Evolutionary conservation across 75 land plant genomes (phyloP).

Genomic region (Selaginella tamariscina): DNA sequence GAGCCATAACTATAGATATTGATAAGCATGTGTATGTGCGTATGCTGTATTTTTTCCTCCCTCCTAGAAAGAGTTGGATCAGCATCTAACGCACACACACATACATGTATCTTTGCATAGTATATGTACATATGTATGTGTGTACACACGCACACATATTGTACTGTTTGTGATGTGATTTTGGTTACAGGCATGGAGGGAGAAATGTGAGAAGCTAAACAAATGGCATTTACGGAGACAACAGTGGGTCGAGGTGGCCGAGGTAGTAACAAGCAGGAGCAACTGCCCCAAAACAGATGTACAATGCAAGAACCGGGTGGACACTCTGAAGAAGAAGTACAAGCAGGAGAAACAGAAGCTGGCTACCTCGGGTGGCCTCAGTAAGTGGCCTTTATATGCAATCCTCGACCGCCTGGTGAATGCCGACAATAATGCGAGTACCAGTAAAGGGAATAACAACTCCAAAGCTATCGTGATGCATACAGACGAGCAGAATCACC

Average conservation of each 20-base stretch:
- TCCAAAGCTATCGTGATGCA: background rate
- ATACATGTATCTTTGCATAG: no score
- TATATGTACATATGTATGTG: no score
- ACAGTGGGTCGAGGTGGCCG: background rate
- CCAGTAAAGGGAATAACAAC: no score
- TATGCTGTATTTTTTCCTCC: no score
- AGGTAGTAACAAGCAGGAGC: slow-evolving; percentile 22
- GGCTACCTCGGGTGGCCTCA: slow-evolving; percentile 11
- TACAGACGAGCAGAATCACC: no score
- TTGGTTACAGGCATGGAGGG: slow-evolving; percentile 17
- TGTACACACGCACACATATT: no score
- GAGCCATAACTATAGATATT: no score
- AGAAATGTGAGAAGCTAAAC: background rate
- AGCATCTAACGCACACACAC: no score
- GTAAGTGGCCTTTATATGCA: slow-evolving; percentile 38
- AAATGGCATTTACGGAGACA: background rate
- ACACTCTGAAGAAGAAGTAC: slow-evolving; percentile 56
- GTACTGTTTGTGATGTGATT: no score
- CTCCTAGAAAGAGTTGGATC: no score
- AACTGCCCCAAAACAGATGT: slow-evolving; percentile 27
- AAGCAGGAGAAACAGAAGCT: slow-evolving; percentile 35
- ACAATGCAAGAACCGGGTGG: slow-evolving; percentile 62
- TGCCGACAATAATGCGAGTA: background rate
- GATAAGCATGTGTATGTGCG: no score
- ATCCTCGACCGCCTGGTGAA: slow-evolving; percentile 37